These are phyloP conservation scores for Saccharomycopsis synnaedendra DNA, from an alignment of 805 yeast species.

Conservation along the genomic window DNA sequence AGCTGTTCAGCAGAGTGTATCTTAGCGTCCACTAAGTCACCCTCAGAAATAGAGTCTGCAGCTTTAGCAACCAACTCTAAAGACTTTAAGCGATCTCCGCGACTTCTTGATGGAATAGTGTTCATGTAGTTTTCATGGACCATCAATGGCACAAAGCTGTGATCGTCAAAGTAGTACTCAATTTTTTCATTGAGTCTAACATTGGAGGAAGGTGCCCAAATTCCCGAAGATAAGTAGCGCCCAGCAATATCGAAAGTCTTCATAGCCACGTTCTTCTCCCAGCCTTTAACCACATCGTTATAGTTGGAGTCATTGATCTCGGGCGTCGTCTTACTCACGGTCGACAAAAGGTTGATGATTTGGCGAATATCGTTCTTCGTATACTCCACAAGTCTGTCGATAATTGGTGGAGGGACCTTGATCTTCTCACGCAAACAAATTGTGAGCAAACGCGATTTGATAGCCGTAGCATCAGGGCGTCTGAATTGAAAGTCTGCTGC, in stretches of 20 bases:
- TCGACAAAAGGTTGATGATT: slow-evolving; percentile 78
- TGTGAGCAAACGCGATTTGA: slow-evolving; percentile 77
- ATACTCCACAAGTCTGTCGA: slow-evolving; percentile 75
- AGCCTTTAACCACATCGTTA: slow-evolving; percentile 48
- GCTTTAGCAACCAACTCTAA: slow-evolving; percentile 62
- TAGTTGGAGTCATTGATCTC: slow-evolving; percentile 52
- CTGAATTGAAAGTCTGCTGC: slow-evolving; percentile 75
- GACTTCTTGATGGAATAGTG: slow-evolving; percentile 43
- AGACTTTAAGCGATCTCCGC: slow-evolving; percentile 35
- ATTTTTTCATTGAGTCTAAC: slow-evolving; percentile 68
- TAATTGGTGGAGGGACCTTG: slow-evolving; percentile 65
- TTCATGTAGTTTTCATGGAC: slow-evolving; percentile 83
- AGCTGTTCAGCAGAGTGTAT: slow-evolving; percentile 89
- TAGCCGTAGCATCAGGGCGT: slow-evolving; percentile 75
- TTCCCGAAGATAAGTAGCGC: slow-evolving; percentile 48
- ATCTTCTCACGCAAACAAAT: slow-evolving; percentile 81
- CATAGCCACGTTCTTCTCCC: slow-evolving; percentile 85
- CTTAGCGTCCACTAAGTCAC: slow-evolving; percentile 69
- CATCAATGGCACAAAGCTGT: slow-evolving; percentile 92
- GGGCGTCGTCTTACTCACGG: slow-evolving; percentile 67
- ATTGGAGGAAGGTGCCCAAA: slow-evolving; percentile 41
- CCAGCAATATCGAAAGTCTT: slow-evolving; percentile 88
- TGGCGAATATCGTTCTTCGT: slow-evolving; percentile 91
- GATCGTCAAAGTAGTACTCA: slow-evolving; percentile 85
- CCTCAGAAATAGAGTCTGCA: slow-evolving; percentile 76